These are phyloP conservation scores for Naegleria lovaniensis DNA, from an alignment of 208 protist species.

Conservation along the genomic window DNA sequence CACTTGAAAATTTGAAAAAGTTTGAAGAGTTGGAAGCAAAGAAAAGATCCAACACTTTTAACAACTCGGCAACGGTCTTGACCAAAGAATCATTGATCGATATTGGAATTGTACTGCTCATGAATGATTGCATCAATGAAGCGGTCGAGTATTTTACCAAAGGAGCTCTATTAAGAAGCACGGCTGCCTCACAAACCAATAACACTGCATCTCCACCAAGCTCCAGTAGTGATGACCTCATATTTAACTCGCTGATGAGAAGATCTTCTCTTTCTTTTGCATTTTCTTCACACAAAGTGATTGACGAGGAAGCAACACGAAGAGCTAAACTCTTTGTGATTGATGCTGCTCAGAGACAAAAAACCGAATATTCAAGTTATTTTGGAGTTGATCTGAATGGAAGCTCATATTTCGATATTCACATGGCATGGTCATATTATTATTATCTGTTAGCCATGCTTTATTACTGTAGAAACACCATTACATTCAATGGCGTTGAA, in stretches of 20 bases:
- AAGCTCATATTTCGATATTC: neutral
- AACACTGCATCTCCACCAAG: neutral
- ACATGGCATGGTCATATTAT: conserved; percentile 2
- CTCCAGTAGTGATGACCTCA: neutral
- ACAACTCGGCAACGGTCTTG: neutral
- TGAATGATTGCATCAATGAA: neutral
- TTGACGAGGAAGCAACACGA: neutral
- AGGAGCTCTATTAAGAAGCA: neutral
- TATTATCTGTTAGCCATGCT: neutral
- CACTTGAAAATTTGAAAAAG: neutral
- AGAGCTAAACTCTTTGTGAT: neutral
- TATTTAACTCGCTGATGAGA: neutral
- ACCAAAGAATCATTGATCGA: neutral
- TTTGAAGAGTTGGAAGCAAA: neutral
- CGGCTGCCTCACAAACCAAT: neutral
- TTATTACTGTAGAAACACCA: neutral
- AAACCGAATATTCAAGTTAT: neutral
- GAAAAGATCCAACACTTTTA: neutral
- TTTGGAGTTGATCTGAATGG: neutral
- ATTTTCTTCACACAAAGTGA: neutral
- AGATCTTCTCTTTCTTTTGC: neutral
- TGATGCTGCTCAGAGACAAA: neutral
- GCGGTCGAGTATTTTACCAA: neutral
- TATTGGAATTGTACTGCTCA: neutral
- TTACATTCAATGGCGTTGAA: neutral